These are phyloP conservation scores for Zymoseptoria pseudotritici DNA, from an alignment of 2,329 filamentous ascomycete genomes.

Conservation along the genomic window DNA sequence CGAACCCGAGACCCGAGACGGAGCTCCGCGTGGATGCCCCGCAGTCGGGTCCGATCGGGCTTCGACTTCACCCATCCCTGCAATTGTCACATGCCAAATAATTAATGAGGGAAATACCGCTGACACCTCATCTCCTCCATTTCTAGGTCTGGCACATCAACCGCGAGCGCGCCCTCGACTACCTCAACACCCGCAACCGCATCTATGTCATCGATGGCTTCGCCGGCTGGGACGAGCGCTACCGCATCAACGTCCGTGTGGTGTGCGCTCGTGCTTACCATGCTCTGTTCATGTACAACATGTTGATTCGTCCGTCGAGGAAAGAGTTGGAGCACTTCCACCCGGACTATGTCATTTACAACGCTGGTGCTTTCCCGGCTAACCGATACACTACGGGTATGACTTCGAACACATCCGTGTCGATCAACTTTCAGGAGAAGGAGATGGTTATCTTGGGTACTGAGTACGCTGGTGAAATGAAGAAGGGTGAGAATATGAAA, in stretches of 20 bases:
- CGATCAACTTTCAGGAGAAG: slow-evolving; percentile 98
- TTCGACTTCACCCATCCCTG: not conserved
- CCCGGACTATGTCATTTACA: slow-evolving; percentile 99
- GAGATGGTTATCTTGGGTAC: slow-evolving; percentile 99
- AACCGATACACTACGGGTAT: slow-evolving; percentile 98
- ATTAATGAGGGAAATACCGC: slow-evolving; percentile 8
- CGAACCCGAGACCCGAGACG: not conserved
- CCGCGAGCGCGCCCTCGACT: slow-evolving; percentile 96
- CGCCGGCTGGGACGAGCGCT: slow-evolving; percentile 97
- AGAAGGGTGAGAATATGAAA: slow-evolving; percentile 16
- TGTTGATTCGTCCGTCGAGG: slow-evolving; percentile 88
- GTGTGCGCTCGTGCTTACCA: slow-evolving; percentile 99
- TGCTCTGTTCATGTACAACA: slow-evolving; percentile 99
- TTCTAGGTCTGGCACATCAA: slow-evolving; percentile 97
- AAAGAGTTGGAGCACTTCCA: slow-evolving; percentile 97
- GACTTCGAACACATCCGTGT: slow-evolving; percentile 95
- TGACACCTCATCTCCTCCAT: slow-evolving; percentile 19
- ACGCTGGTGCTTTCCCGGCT: slow-evolving; percentile 94
- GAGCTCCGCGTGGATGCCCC: slow-evolving; percentile 4
- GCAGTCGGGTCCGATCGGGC: slow-evolving; percentile 26
- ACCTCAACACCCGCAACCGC: slow-evolving; percentile 96
- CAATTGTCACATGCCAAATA: not conserved
- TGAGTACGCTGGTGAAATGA: slow-evolving; percentile 64
- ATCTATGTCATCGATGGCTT: slow-evolving; percentile 98
- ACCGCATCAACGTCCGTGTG: slow-evolving; percentile 93